Evolutionary conservation across 805 yeast species (phyloP).

Genomic region (Sungouiella blattae): DNA sequence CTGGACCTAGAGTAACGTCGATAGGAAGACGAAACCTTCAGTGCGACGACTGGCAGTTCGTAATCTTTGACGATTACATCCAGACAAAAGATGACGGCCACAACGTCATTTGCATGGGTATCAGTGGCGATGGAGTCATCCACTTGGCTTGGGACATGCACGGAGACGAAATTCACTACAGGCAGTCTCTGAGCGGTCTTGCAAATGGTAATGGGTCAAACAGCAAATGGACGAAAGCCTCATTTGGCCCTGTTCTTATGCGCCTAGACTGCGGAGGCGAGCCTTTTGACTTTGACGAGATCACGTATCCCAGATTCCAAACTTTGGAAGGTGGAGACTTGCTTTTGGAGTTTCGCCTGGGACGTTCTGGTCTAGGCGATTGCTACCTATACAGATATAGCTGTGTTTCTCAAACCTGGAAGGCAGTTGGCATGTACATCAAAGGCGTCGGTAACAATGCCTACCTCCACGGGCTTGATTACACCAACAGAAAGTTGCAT

Average conservation of each 20-base stretch:
- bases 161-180: slow-evolving; percentile 15
- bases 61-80: slow-evolving; percentile 12
- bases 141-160: slow-evolving; percentile 20
- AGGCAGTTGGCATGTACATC: slow-evolving; percentile 8
- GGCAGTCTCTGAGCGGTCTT: slow-evolving; percentile 7
- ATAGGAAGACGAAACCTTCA: slow-evolving; percentile 11
- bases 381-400: slow-evolving; percentile 11
- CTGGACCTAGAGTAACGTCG: slow-evolving; percentile 5
- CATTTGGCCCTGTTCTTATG: slow-evolving; percentile 2
- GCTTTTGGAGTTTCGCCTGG: slow-evolving; percentile 10
- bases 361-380: slow-evolving; percentile 18
- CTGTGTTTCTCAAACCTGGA: slow-evolving; percentile 6
- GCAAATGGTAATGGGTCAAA: slow-evolving; percentile 1
- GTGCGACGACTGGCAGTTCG: slow-evolving; percentile 7
- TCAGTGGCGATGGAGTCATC: slow-evolving; percentile 18
- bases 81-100: slow-evolving; percentile 18
- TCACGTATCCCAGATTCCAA: slow-evolving; percentile 16
- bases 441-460: slow-evolving; percentile 15
- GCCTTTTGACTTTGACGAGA: slow-evolving; percentile 5
- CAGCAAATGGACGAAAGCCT: background rate
- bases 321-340: slow-evolving; percentile 11
- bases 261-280: background rate
- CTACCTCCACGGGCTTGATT: slow-evolving; percentile 16
- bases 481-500: slow-evolving; percentile 6
- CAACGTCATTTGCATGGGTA: slow-evolving; percentile 17